Percentiles rank a stretch among this genome's conserved stretches.
These are phyloP conservation scores for Lagerstroemia speciosa DNA, from an alignment of 345 rosid species.

Conservation along the genomic window DNA sequence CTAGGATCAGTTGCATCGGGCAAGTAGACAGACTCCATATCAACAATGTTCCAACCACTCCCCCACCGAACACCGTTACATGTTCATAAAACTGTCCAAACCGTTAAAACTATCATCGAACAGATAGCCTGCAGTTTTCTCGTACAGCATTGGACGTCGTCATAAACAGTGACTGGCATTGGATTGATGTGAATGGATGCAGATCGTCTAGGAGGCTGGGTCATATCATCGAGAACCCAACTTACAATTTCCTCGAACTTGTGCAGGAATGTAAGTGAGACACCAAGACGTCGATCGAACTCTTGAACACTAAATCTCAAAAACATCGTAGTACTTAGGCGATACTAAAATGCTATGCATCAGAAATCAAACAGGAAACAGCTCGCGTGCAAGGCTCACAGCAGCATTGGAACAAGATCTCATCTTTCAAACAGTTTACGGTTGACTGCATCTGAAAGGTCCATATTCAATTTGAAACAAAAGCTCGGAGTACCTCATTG, in stretches of 20 bases:
- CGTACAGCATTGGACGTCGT: not conserved
- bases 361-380: not conserved
- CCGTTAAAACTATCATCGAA: not conserved
- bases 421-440: not conserved
- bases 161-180: not conserved
- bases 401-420: not conserved
- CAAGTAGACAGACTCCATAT: not conserved
- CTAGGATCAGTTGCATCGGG: not conserved
- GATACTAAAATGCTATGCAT: not conserved
- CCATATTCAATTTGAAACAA: not conserved
- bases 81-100: not conserved
- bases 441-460: not conserved
- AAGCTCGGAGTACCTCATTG: slow-evolving; percentile 15
- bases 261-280: not conserved
- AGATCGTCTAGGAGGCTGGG: not conserved
- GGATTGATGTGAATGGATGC: not conserved
- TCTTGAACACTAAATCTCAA: not conserved
- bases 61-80: not conserved
- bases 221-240: not conserved
- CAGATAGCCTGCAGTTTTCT: not conserved
- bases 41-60: too few relatives aligned
- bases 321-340: not conserved
- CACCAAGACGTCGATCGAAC: not conserved
- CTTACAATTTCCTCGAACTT: not conserved
- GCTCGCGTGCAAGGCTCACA: not conserved